Evolutionary conservation across 768 basidiomycete genomes (phyloP).

Genomic region (Mrakia frigida): DNA sequence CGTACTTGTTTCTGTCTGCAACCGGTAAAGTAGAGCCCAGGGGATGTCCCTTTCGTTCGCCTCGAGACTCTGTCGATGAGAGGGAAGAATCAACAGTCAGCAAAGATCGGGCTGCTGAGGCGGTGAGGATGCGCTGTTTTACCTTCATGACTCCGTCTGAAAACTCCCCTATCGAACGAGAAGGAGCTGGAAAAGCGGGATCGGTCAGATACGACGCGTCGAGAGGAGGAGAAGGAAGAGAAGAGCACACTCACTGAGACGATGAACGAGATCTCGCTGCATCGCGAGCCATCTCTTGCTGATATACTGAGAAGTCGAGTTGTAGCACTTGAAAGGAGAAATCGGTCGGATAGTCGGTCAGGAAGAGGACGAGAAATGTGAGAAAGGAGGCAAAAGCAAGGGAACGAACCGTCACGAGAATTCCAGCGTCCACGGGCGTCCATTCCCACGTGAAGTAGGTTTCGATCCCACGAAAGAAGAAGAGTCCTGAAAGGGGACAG

Average conservation of each 20-base stretch:
- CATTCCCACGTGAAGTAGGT: not conserved
- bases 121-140: not conserved
- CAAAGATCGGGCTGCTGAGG: not conserved
- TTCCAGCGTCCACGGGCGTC: not conserved
- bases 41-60: constrained; percentile 27
- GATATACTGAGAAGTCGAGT: not conserved
- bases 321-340: not conserved
- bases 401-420: not conserved
- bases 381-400: too few species aligned
- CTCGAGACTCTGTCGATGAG: constrained; percentile 6
- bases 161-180: not conserved
- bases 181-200: too few species aligned
- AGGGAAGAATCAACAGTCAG: not conserved
- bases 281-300: not conserved
- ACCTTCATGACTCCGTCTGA: not conserved
- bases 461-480: not conserved
- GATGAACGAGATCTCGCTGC: constrained; percentile 4
- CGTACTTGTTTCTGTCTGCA: constrained; percentile 13
- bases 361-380: too few species aligned
- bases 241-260: not conserved
- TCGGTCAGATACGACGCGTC: too few species aligned
- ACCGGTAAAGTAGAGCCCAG: constrained; percentile 11
- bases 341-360: too few species aligned
- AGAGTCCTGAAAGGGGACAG: not conserved
- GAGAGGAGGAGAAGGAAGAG: too few species aligned